A percentile compares a stretch with the other conserved stretches of the same genome.
Evolutionary conservation across 1,139 yeast genomes (phyloP).

Genomic region (Yamadazyma diospyri): DNA sequence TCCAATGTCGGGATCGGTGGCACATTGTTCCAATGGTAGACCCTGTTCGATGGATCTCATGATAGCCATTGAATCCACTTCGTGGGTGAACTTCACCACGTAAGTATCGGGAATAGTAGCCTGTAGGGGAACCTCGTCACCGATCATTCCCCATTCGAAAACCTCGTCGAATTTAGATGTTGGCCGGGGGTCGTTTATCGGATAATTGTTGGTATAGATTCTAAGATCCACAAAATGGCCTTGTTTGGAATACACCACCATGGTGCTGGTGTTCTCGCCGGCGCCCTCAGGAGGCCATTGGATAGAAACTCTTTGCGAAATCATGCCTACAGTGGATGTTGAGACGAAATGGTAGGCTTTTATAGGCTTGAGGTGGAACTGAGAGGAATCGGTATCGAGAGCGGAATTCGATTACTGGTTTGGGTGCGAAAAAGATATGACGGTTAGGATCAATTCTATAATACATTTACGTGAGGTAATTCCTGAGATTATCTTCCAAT

Average conservation of each 20-base stretch:
- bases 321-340: no score
- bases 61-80: slow-evolving; percentile 39
- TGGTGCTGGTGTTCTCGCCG: slow-evolving; percentile 47
- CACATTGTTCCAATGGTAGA: slow-evolving; percentile 20
- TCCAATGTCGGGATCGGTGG: slow-evolving; percentile 44
- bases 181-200: slow-evolving; percentile 16
- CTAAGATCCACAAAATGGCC: slow-evolving; percentile 46
- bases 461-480: background rate
- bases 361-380: background rate
- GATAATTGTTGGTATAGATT: slow-evolving; percentile 23
- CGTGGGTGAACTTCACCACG: slow-evolving; percentile 37
- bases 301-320: slow-evolving; percentile 46
- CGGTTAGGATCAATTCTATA: background rate
- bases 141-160: slow-evolving; percentile 39
- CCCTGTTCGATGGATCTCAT: slow-evolving; percentile 21
- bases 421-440: background rate
- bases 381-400: background rate
- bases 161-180: slow-evolving; percentile 19
- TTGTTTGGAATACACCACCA: slow-evolving; percentile 47
- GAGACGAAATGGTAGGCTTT: background rate
- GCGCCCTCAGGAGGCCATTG: slow-evolving; percentile 50
- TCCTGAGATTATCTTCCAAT: slow-evolving; percentile 5
- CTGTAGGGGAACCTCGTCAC: slow-evolving; percentile 29
- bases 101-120: slow-evolving; percentile 21
- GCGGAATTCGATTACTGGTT: background rate